These are phyloP conservation scores for Monascus ruber DNA, from an alignment of 2,329 filamentous ascomycete genomes.

Conservation along the genomic window DNA sequence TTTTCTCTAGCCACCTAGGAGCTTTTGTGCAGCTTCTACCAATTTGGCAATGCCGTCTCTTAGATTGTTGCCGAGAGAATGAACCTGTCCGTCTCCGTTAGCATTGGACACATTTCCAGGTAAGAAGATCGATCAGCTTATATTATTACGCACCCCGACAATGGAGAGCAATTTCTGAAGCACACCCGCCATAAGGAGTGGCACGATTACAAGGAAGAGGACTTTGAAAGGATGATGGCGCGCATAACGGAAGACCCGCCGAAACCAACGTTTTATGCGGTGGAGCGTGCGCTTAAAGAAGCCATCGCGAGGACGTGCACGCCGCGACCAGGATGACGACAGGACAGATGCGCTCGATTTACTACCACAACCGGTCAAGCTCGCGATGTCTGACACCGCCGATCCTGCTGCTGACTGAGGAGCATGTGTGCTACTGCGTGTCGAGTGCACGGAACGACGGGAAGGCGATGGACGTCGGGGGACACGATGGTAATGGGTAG, in stretches of 20 bases:
- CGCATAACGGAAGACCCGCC: constrained; percentile 70
- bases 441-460: constrained; percentile 25
- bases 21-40: constrained; percentile 27
- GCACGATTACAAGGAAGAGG: constrained; percentile 76
- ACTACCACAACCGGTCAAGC: constrained; percentile 18
- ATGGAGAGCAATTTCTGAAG: constrained; percentile 64
- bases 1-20: constrained; percentile 9
- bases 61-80: constrained; percentile 17
- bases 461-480: constrained; percentile 27
- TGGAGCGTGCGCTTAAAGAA: constrained; percentile 64
- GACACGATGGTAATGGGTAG: constrained; percentile 15
- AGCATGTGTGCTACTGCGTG: constrained; percentile 26
- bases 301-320: constrained; percentile 62
- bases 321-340: constrained; percentile 60
- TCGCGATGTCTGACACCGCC: constrained; percentile 33
- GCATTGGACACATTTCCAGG: constrained; percentile 18
- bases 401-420: constrained; percentile 37
- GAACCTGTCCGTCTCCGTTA: constrained; percentile 9
- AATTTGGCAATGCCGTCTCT: constrained; percentile 19
- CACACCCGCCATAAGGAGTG: constrained; percentile 72
- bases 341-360: constrained; percentile 37
- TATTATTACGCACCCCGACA: constrained; percentile 55
- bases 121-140: constrained; percentile 2
- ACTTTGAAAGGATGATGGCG: constrained; percentile 78
- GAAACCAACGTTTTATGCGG: constrained; percentile 67